Evolutionary conservation across 2,329 filamentous ascomycete species (phyloP).

Genomic region (Fusarium buxicola): DNA sequence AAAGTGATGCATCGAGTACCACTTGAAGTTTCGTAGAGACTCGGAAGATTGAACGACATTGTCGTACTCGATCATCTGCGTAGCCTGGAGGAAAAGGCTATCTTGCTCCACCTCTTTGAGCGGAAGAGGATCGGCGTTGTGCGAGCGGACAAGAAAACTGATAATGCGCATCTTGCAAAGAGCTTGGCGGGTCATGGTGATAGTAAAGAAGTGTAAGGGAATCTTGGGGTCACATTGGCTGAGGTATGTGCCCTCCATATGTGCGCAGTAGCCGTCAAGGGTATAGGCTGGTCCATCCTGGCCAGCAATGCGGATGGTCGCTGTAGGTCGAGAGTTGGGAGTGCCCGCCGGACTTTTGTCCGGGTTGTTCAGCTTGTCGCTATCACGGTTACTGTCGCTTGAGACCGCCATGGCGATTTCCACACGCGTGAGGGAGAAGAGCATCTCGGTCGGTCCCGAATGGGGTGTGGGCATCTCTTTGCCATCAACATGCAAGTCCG

Average conservation of each 20-base stretch:
- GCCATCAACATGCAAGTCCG: constrained; percentile 67
- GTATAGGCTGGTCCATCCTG: constrained; percentile 62
- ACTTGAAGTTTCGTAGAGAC: constrained; percentile 63
- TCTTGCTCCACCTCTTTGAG: constrained; percentile 63
- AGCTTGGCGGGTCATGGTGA: constrained; percentile 66
- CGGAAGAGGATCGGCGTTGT: constrained; percentile 53
- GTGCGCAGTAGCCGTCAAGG: constrained; percentile 64
- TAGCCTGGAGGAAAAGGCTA: constrained; percentile 64
- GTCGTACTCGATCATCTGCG: constrained; percentile 70
- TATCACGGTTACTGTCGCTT: constrained; percentile 58
- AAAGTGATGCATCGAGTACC: constrained; percentile 70
- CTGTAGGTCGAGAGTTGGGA: constrained; percentile 38
- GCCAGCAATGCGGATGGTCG: constrained; percentile 60
- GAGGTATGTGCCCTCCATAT: constrained; percentile 68
- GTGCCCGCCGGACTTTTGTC: constrained; percentile 44
- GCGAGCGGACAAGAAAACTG: constrained; percentile 63
- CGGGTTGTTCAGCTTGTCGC: constrained; percentile 45
- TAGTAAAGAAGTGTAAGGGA: constrained; percentile 68
- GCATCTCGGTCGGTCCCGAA: constrained; percentile 67
- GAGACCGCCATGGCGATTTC: constrained; percentile 68
- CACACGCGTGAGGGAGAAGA: constrained; percentile 67
- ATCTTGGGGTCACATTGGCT: constrained; percentile 68
- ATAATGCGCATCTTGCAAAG: constrained; percentile 69
- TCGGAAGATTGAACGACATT: constrained; percentile 65
- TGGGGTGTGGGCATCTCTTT: constrained; percentile 64